Evolutionary conservation across 441 rosid genomes (phyloP).

Genomic region (Erysimum cheiri): DNA sequence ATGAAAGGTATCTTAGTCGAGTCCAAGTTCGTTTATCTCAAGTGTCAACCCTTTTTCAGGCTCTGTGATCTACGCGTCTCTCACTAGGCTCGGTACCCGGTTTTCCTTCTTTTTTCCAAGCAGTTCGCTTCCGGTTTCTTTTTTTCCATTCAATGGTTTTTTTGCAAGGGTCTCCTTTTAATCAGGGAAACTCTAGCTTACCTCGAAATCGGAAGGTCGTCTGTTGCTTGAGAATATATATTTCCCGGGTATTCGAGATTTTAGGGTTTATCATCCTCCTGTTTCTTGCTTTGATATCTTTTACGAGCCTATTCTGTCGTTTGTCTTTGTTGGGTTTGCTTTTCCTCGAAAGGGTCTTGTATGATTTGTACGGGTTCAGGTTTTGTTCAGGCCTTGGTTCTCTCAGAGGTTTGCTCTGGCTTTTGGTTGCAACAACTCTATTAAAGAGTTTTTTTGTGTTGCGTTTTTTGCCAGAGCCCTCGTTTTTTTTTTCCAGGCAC

Average conservation of each 20-base stretch:
- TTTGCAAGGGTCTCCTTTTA: constrained; percentile 19
- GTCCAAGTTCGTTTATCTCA: constrained; percentile 23
- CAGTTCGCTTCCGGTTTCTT: constrained; percentile 36
- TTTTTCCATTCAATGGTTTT: constrained; percentile 44
- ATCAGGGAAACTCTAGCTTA: constrained; percentile 25
- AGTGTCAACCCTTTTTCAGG: constrained; percentile 63
- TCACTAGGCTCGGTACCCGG: constrained; percentile 41
- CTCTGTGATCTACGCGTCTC: constrained; percentile 58
- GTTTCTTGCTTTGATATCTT: constrained; percentile 24
- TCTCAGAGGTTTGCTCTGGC: constrained; percentile 41
- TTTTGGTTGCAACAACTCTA: constrained; percentile 41
- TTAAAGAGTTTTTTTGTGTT: constrained; percentile 37
- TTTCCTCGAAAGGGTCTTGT: constrained; percentile 29
- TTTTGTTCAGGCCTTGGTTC: constrained; percentile 26
- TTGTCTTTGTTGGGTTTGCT: constrained; percentile 29
- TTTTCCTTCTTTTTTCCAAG: constrained; percentile 38
- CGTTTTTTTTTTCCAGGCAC: constrained; percentile 19
- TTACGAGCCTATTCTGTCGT: constrained; percentile 30
- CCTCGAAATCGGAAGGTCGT: constrained; percentile 22
- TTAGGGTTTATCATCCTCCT: constrained; percentile 40
- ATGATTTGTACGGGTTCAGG: constrained; percentile 35
- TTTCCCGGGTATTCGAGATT: constrained; percentile 26
- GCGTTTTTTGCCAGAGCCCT: constrained; percentile 38
- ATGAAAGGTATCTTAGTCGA: constrained; percentile 32
- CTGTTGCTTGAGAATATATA: constrained; percentile 38